Conservation (phyloP, 805 yeast genomes). For the Metschnikowia henanensis region DNA sequence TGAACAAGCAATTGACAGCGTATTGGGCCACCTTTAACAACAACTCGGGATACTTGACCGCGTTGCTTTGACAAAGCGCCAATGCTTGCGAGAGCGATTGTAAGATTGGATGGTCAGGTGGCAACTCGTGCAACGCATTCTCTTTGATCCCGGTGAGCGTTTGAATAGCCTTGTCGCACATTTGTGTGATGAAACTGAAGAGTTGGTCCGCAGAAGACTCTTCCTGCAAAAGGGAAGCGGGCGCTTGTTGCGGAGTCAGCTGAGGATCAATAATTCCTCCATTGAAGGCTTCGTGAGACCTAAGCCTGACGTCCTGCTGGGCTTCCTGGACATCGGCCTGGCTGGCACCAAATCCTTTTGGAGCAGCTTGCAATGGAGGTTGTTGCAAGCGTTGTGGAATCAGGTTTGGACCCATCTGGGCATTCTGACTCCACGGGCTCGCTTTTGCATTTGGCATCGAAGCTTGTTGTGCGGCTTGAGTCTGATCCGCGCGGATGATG, state of each 20-base stretch:
- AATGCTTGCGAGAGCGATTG: slow-evolving; percentile 69
- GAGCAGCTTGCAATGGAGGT: slow-evolving; percentile 22
- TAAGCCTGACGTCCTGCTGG: slow-evolving; percentile 1
- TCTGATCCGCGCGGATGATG: slow-evolving; percentile 22
- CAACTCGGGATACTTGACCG: slow-evolving; percentile 58
- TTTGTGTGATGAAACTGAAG: slow-evolving; percentile 40
- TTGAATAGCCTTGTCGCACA: slow-evolving; percentile 42
- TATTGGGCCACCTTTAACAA: slow-evolving; percentile 82
- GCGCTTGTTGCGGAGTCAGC: slow-evolving; percentile 12
- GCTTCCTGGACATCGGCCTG: neutral
- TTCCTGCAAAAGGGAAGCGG: slow-evolving; percentile 8
- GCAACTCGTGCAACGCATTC: slow-evolving; percentile 46
- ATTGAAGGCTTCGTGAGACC: slow-evolving; percentile 1
- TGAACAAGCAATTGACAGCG: slow-evolving; percentile 78
- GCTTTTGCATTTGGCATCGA: slow-evolving; percentile 1
- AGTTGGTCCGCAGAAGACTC: slow-evolving; percentile 39
- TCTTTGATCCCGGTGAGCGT: slow-evolving; percentile 41
- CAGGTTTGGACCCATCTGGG: slow-evolving; percentile 4
- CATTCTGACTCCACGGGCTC: slow-evolving; percentile 4
- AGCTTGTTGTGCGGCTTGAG: slow-evolving; percentile 13
- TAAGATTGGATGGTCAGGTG: slow-evolving; percentile 65
- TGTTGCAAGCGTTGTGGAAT: slow-evolving; percentile 23
- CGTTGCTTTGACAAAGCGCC: slow-evolving; percentile 57
- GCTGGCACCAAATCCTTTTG: neutral
- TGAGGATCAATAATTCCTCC: slow-evolving; percentile 5